Conservation (phyloP, 2,329 filamentous ascomycete genomes). For the Acarospora socialis region DNA sequence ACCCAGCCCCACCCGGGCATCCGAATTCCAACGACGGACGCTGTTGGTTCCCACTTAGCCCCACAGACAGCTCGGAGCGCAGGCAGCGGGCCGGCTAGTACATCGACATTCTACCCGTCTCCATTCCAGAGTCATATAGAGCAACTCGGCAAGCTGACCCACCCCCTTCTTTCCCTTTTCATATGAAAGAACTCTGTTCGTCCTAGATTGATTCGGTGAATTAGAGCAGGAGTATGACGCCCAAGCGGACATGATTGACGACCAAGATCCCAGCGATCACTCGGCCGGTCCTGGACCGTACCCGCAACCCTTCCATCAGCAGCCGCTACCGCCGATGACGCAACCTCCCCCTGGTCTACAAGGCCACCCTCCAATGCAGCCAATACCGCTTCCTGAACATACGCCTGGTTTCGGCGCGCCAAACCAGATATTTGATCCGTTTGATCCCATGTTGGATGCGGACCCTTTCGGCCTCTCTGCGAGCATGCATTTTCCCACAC, state of each 20-base stretch:
- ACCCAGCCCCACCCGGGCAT: conserved; percentile 23
- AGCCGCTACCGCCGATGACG: conserved; percentile 29
- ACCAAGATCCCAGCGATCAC: conserved; percentile 51
- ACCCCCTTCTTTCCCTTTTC: conserved; percentile 30
- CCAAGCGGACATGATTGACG: conserved; percentile 76
- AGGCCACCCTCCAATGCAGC: conserved; percentile 25
- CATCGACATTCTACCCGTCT: conserved; percentile 57
- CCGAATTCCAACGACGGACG: conserved; percentile 22
- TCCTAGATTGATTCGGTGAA: conserved; percentile 53
- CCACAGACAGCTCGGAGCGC: conserved; percentile 9
- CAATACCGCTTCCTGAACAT: no score
- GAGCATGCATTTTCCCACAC: conserved; percentile 86
- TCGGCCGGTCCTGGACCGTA: conserved; percentile 56
- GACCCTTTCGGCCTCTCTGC: conserved; percentile 88
- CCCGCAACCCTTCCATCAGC: conserved; percentile 35
- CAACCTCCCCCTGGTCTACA: conserved; percentile 26
- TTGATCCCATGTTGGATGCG: conserved; percentile 78
- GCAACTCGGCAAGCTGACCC: conserved; percentile 75
- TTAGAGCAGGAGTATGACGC: conserved; percentile 96
- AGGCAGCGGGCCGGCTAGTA: conserved; percentile 6
- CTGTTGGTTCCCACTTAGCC: no score
- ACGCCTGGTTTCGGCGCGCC: conserved; percentile 31
- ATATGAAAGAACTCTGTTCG: conserved; percentile 46
- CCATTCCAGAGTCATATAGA: conserved; percentile 91
- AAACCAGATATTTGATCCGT: conserved; percentile 49